phyloP scores from a whole-genome alignment of 352 stramenopile species.

The Phytophthora pseudosyringae region DNA sequence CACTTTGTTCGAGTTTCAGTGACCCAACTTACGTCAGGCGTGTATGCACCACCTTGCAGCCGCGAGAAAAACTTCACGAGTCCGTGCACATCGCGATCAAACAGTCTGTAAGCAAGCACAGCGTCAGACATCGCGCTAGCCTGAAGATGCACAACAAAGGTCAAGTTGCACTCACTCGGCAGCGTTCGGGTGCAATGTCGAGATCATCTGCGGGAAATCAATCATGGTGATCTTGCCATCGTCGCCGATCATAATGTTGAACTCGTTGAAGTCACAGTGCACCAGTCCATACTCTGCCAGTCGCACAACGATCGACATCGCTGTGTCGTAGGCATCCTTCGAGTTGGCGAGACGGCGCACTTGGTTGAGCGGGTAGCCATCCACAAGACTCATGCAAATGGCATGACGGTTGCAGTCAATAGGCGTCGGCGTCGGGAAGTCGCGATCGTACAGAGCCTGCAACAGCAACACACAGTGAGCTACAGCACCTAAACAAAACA shows the following conservation, averaged over 20 bases:
- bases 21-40: slow-evolving; percentile 78
- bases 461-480: slow-evolving; percentile 15
- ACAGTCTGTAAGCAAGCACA: slow-evolving; percentile 60
- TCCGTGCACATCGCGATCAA: slow-evolving; percentile 96
- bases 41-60: slow-evolving; percentile 82
- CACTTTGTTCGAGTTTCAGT: background rate
- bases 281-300: slow-evolving; percentile 98
- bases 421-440: slow-evolving; percentile 97
- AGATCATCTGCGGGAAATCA: slow-evolving; percentile 99
- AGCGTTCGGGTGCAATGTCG: slow-evolving; percentile 97
- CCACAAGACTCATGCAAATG: slow-evolving; percentile 97
- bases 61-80: slow-evolving; percentile 96
- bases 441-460: slow-evolving; percentile 93
- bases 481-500: background rate
- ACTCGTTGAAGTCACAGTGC: slow-evolving; percentile 99
- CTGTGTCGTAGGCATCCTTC: slow-evolving; percentile 95
- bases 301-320: slow-evolving; percentile 96
- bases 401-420: slow-evolving; percentile 98
- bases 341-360: slow-evolving; percentile 92
- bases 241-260: slow-evolving; percentile 99
- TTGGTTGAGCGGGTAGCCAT: slow-evolving; percentile 97
- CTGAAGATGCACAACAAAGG: background rate
- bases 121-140: slow-evolving; percentile 1
- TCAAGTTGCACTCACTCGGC: slow-evolving; percentile 84
- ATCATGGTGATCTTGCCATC: slow-evolving; percentile 98